Conservation (phyloP, 768 basidiomycete genomes). For the Hysterangium stoloniferum region DNA sequence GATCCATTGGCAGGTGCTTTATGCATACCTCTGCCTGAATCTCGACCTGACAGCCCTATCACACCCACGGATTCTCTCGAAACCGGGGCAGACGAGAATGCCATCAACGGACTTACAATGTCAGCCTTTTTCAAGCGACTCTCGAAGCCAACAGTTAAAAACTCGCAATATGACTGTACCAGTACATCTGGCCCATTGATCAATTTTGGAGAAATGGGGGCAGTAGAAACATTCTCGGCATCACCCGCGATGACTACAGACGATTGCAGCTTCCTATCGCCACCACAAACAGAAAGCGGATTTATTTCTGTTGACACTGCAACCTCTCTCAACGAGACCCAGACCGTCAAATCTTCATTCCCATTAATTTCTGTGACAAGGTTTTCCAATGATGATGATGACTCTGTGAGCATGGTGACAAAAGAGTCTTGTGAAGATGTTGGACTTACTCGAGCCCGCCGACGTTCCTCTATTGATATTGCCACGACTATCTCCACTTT, state of each 20-base stretch:
- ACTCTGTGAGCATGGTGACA: too few relatives aligned
- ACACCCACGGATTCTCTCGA: not conserved
- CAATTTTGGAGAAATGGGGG: not conserved
- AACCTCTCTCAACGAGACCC: too few relatives aligned
- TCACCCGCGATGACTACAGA: not conserved
- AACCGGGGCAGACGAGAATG: not conserved
- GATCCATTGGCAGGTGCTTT: constrained; percentile 5
- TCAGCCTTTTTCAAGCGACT: constrained; percentile 8
- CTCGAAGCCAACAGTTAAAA: not conserved
- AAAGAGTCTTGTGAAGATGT: too few relatives aligned
- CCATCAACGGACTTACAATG: constrained; percentile 3
- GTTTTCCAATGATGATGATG: too few relatives aligned
- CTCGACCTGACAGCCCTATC: constrained; percentile 1
- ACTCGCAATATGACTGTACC: not conserved
- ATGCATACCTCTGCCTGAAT: constrained; percentile 5
- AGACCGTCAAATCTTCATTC: too few relatives aligned
- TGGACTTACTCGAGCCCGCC: not conserved
- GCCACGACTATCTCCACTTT: constrained; percentile 3
- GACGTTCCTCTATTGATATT: constrained; percentile 7
- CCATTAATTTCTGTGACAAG: too few relatives aligned
- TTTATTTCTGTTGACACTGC: too few relatives aligned
- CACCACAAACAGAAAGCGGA: not conserved
- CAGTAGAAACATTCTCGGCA: not conserved
- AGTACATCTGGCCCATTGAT: not conserved
- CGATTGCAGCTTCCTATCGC: not conserved